Base-by-base conservation (phyloP, 345 rosid species). In the Eucalyptus leucophloia region DNA sequence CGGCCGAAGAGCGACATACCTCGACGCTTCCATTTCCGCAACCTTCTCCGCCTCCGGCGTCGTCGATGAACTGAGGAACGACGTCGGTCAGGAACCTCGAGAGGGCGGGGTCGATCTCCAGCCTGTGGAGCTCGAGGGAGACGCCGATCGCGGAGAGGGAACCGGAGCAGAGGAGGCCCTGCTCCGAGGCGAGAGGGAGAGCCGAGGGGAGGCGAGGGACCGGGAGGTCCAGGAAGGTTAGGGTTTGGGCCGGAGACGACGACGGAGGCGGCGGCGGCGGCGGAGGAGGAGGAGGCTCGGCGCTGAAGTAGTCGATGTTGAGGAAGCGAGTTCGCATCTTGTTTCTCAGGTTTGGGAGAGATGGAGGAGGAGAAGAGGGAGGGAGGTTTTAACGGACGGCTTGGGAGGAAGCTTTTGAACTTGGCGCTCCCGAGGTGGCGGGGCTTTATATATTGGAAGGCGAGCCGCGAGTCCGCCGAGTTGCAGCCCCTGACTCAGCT, bases 241-340 rank as follows among this genome's bases (percentile, higher is more conserved):
- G 94, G 93, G 93, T 92, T 93, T 91, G 92, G 86, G 50, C 81
- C 30, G 95, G 92, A 23, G 92, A 86, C 28, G 91, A 87, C 86
- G 94, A 40, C 28, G 92, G 58, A 1, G 54, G 9, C 23, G 9
- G 24, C 4, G 24, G 51, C 1, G 24, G 60, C 1, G 56, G 60
- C 4, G 56, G 21, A 28, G 90, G 47, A 14, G 90, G 58, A 51
- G 88, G 42, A 54, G 51, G 23, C 1, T 21, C 83, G 47, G 14
- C 16, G 83, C 83, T 77, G 93, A 96, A 94, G 93, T 92, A 92
- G 90, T 96, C 96, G 82, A 88, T 90, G 89, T 91, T 93, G 90
- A 95, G 96, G 91, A 95, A 96, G 89, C 96, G 97, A 93, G 94
- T 93, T 92, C 98, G 95, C 99, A 96, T 97, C 88, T 89, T 86